These are phyloP conservation scores for Geotrichum reessii DNA, from an alignment of 1,139 yeast species.

Conservation along the genomic window DNA sequence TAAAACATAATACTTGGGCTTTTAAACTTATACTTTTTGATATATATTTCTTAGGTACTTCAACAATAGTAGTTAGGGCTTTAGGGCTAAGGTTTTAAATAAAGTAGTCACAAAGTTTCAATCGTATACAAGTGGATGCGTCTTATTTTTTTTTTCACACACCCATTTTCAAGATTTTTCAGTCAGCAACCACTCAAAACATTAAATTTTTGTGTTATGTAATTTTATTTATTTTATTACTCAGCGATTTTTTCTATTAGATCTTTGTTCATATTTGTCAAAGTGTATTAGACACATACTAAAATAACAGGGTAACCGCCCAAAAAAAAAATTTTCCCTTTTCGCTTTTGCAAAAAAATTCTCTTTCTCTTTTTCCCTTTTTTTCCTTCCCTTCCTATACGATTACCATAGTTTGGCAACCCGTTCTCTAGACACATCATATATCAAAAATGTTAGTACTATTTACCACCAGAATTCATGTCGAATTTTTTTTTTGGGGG, in stretches of 20 bases:
- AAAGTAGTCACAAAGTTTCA: too few species aligned
- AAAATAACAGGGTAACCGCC: background rate
- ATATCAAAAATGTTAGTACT: constrained; percentile 15
- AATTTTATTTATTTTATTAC: background rate
- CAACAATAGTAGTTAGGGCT: too few species aligned
- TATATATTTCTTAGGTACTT: too few species aligned
- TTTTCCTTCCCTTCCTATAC: constrained; percentile 1
- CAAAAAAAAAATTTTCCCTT: constrained; percentile 5
- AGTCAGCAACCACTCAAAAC: background rate
- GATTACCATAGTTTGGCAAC: constrained; percentile 16
- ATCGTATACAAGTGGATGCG: too few species aligned
- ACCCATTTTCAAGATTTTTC: background rate
- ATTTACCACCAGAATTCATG: background rate
- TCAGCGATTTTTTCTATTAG: background rate
- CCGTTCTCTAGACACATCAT: constrained; percentile 12
- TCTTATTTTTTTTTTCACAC: background rate
- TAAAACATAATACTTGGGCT: too few species aligned
- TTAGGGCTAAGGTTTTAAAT: too few species aligned
- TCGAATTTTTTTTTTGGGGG: background rate
- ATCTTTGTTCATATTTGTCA: background rate
- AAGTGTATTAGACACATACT: background rate
- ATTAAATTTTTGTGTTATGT: background rate
- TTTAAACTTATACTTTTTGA: too few species aligned
- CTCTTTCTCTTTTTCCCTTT: background rate
- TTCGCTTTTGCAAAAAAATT: background rate